These are phyloP conservation scores for Grifola frondosa DNA, from an alignment of 1,284 basidiomycete genomes.

Conservation along the genomic window DNA sequence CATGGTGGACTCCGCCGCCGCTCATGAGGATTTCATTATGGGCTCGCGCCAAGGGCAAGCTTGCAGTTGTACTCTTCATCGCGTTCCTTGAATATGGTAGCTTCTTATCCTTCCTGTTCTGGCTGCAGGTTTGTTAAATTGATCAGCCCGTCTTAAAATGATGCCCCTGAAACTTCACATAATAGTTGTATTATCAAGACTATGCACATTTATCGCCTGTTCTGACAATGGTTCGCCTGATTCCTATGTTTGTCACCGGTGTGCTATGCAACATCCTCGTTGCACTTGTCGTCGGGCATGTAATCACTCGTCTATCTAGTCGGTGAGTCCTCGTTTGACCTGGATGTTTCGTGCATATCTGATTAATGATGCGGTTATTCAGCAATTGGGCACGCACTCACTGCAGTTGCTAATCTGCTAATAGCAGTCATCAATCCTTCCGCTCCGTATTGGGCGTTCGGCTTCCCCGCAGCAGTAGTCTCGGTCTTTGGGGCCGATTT, in stretches of 20 bases:
- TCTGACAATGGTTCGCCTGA: constrained; percentile 66
- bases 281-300: constrained; percentile 51
- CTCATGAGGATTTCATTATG: constrained; percentile 65
- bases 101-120: constrained; percentile 55
- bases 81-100: constrained; percentile 65
- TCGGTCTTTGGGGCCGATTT: constrained; percentile 78
- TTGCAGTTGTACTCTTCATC: constrained; percentile 61
- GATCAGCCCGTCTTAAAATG: background rate
- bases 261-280: constrained; percentile 54
- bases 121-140: constrained; percentile 40
- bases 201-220: constrained; percentile 53
- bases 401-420: constrained; percentile 59
- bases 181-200: constrained; percentile 61
- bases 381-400: constrained; percentile 55
- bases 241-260: constrained; percentile 52
- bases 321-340: constrained; percentile 35
- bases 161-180: background rate
- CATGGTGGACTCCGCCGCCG: constrained; percentile 49
- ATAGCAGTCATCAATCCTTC: constrained; percentile 63
- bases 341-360: background rate
- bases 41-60: constrained; percentile 55
- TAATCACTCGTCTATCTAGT: constrained; percentile 52
- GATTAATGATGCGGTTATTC: background rate
- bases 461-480: constrained; percentile 74
- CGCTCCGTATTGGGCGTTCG: constrained; percentile 67